Evolutionary conservation across 805 yeast genomes (phyloP), one percentile per base, ranked within the genome.

Genomic region (Ogataea paraovalis): DNA sequence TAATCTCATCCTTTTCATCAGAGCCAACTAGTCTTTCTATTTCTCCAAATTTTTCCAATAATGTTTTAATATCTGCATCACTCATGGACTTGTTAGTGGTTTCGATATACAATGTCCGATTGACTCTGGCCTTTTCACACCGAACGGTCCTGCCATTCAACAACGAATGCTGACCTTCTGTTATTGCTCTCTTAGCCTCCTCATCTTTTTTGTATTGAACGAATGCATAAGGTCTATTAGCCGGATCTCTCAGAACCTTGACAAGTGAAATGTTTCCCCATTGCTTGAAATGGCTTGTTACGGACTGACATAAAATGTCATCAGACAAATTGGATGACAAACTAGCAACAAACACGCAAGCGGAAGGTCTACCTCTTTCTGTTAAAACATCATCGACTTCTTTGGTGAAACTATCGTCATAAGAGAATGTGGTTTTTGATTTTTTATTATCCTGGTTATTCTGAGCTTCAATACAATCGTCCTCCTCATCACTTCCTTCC

Each of bases 261-360:
- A 88, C 95, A 20, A 84, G 69, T 2, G 82, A 74, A 37, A 87
- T 69, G 38, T 74, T 70, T 7, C 96, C 96, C 82, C 84, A 90
- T 60, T 78, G 72, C 49, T 71, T 66, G 56, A 90, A 88, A 60
- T 81, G 89, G 30, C 75, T 68, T 2, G 82, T 76, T 4, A 89
- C 94, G 0, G 92, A 79, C 28, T 74, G 62, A 59, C 85, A 78
- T 46, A 90, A 72, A 41, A 83, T 82, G 61, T 85, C 91, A 65
- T 90, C 96, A 3, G 83, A 63, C 43, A 75, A 67, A 38, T 71
- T 66, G 0, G 91, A 75, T 7, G 87, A 76, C 45, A 89, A 76
- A 64, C 92, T 82, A n/a, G 96, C 96, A 47, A 88, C 96, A 70
- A 89, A 88, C 2, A 88, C 86, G 66, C 96, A 87, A 1, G 95